Conservation (phyloP, 805 yeast genomes). For the Saccharomycopsis sp. region DNA sequence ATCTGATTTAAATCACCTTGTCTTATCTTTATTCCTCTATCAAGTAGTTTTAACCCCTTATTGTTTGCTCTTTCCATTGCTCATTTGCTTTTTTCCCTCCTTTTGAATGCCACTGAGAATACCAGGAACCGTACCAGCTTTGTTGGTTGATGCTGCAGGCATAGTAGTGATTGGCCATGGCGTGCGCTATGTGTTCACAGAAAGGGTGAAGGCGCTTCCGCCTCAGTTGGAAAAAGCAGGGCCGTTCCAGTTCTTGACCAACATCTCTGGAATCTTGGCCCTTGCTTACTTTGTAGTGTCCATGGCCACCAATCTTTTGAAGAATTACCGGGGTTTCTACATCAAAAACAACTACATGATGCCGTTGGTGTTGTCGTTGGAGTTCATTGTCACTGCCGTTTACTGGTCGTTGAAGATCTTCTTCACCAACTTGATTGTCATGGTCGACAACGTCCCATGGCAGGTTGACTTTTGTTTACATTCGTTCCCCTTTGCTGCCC, state of each 20-base stretch:
- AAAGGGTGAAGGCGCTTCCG: not conserved
- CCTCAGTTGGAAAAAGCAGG: conserved; percentile 38
- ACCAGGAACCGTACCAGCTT: not conserved
- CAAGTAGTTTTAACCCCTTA: not conserved
- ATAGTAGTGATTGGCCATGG: conserved; percentile 1
- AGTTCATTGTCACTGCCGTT: conserved; percentile 49
- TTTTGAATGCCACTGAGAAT: not conserved
- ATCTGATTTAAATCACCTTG: no score
- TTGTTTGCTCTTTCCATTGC: not conserved
- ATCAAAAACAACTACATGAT: conserved; percentile 35
- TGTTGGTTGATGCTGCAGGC: not conserved
- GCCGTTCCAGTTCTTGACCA: conserved; percentile 64
- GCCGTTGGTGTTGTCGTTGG: conserved; percentile 49
- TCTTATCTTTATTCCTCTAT: no score
- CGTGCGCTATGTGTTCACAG: conserved; percentile 1
- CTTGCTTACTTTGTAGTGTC: conserved; percentile 30
- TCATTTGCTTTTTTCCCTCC: not conserved
- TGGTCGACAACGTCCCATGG: conserved; percentile 11
- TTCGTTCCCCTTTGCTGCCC: conserved; percentile 12
- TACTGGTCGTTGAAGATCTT: conserved; percentile 64
- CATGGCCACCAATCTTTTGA: conserved; percentile 3
- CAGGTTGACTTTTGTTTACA: conserved; percentile 17
- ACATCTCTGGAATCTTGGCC: conserved; percentile 45
- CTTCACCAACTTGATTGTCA: conserved; percentile 39
- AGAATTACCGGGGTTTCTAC: conserved; percentile 22